Evolutionary conservation across 73 alveolate genomes (phyloP).

Genomic region (Durusdinium trenchii): DNA sequence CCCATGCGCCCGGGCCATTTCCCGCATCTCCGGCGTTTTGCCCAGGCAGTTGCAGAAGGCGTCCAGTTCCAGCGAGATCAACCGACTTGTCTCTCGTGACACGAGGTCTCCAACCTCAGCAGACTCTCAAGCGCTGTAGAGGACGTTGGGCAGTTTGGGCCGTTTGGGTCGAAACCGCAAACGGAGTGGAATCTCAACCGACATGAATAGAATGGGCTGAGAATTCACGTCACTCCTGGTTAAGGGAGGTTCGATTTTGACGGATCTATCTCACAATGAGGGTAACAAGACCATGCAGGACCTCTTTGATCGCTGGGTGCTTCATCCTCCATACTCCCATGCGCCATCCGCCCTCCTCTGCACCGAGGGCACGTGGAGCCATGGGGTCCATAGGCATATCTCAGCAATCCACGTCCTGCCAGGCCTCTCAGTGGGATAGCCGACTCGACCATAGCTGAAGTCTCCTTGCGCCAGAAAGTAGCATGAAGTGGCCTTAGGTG

Average conservation of each 20-base stretch:
- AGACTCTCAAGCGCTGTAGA: too few species aligned
- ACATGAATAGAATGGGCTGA: too few species aligned
- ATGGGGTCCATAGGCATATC: constrained; percentile 16
- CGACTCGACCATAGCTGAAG: neutral
- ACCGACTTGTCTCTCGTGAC: neutral
- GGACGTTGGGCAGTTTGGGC: too few species aligned
- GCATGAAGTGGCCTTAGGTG: too few species aligned
- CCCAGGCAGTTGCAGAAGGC: neutral
- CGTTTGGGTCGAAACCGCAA: too few species aligned
- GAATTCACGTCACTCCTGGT: neutral
- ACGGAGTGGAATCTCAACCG: too few species aligned
- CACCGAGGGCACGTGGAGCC: neutral
- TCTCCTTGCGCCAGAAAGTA: too few species aligned
- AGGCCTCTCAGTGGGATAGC: neutral
- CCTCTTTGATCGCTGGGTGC: neutral
- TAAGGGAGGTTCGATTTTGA: neutral
- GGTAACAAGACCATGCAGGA: too few species aligned
- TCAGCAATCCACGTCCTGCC: constrained; percentile 7
- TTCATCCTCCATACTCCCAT: neutral
- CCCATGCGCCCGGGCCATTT: neutral
- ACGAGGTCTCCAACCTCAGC: too few species aligned
- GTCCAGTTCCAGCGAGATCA: neutral
- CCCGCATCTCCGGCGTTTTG: neutral
- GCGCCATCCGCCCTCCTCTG: neutral
- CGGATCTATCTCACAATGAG: neutral